A percentile compares a stretch with the other conserved stretches of the same genome.
Evolutionary conservation across 345 rosid species (phyloP).

Genomic region (Eucalyptus decipiens): DNA sequence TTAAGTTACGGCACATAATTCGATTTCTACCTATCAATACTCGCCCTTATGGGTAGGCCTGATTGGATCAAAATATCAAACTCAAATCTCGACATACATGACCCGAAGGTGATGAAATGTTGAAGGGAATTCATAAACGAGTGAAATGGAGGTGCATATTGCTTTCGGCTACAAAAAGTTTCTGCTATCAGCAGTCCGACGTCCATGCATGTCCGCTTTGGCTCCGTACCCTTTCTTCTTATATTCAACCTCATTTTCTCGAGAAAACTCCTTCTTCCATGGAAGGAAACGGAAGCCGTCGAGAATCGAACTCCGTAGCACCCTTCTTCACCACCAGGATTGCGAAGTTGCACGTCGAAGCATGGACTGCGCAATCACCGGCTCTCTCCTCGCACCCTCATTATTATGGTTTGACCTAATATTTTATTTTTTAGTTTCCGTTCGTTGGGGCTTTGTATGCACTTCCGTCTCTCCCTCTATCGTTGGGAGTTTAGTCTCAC

Average conservation of each 20-base stretch:
- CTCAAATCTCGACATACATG: not conserved
- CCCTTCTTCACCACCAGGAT: not conserved
- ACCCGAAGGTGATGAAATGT: not conserved
- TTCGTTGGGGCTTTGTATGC: too few species aligned
- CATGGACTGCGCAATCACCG: not conserved
- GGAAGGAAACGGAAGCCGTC: not conserved
- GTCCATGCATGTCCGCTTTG: not conserved
- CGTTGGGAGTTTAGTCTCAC: too few species aligned
- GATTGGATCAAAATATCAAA: not conserved
- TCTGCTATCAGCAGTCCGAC: not conserved
- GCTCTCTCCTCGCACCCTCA: conserved; percentile 14
- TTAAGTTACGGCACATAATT: not conserved
- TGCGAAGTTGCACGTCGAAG: not conserved
- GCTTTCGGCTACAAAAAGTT: not conserved
- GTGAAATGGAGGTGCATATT: not conserved
- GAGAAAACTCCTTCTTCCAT: not conserved
- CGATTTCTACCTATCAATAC: not conserved
- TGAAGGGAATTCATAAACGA: not conserved
- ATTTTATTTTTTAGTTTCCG: too few species aligned
- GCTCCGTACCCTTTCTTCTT: not conserved
- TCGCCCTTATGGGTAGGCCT: not conserved
- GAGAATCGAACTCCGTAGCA: not conserved
- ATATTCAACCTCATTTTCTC: not conserved
- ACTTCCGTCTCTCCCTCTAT: too few species aligned
- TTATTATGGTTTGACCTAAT: too few species aligned